Base-by-base conservation (phyloP, 805 yeast genomes). In the Starmerella scarabaei region DNA sequence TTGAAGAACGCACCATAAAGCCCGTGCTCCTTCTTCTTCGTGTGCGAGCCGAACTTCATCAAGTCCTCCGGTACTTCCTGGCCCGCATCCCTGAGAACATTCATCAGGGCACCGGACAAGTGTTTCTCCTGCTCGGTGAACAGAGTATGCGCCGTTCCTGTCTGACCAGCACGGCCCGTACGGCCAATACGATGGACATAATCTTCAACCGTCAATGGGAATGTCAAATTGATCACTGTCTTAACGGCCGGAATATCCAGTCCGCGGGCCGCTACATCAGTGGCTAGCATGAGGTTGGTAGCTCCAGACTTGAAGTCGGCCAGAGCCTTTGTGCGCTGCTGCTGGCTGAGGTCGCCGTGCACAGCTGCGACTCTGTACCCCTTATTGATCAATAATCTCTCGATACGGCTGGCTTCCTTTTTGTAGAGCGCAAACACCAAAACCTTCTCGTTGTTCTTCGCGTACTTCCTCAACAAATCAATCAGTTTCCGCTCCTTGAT, bases 1-100 rank as follows among this genome's bases (percentile, higher is more conserved):
- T 88, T 91, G 69, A 67, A 91, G 68, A 91, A 91, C 1, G 97
- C 96, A 50, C 99, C 99, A 54, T 91, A 91, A n/a, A 88, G 95
- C 49, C 88, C 75, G 58, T 91, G 98, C 49, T 84, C 86, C 68
- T 91, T 91, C 79, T 86, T 88, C 65, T 91, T 91, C 9, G 97
- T 91, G 63, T 91, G 97, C 5, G 95, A 85, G 36, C 99, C 99
- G 53, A 88, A 91, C 61, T 86, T 88, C 58, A 83, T 70, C 56
- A 91, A 68, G 42, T 85, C 97, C 38, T 82, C 95, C 7, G 99
- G 99, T 44, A 91, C 97, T 1, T 79, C 77, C 65, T 91, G 98
- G 61, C 79, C 74, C 17, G 97, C 98, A 50, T 93, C 94, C 51
- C 93, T 73, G 53, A 91, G 68, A 31, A 91, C 86, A 58, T 91